Base-by-base conservation (phyloP, 805 yeast genomes). In the Gaillardinia entomophila region DNA sequence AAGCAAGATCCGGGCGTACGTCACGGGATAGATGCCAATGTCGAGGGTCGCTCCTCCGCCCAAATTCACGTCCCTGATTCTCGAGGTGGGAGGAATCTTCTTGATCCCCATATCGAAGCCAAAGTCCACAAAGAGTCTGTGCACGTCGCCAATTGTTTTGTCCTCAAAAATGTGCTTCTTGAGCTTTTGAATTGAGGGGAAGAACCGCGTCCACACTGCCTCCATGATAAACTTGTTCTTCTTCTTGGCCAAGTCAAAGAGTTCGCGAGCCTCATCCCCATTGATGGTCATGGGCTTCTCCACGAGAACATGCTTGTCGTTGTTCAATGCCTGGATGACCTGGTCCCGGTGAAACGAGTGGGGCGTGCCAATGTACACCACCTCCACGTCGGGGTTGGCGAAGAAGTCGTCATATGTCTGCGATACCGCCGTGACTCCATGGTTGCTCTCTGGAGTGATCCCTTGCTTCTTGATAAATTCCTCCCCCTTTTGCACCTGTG, bases 21-120 rank as follows among this genome's bases (percentile, higher is more conserved):
- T 73, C 31, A 73, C 40, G 3, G 73, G 53, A 39, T 76, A 76
- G 30, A 75, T 62, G 2, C 81, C 79, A 34, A 75, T 57, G 46
- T 76, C 82, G 41, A 75, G 61, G 28, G 75, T 46, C 1, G 77
- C 71, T 15, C 82, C 81, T 11, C 76, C 82, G 4, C 75, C 81
- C 29, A 72, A 59, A 28, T 37, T 49, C 4, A 62, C 67, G 45
- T 69, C 64, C 34, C 68, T 53, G 35, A 71, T 45, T 30, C 79
- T 50, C 2, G 64, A 56, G 5, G 37, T 35, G 17, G 35, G 24
- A 3, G 66, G 62, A 27, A 59, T 36, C 14, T 49, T 41, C 13
- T 49, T 57, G n/a, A 63, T 36, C 30, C 57, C 59, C 13, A 56
- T 53, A 40, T 57, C 54, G 35, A 49, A 57, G 5, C 68, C 53